Evolutionary conservation across 73 alveolate species (phyloP).

Genomic region (Paramecium caudatum): DNA sequence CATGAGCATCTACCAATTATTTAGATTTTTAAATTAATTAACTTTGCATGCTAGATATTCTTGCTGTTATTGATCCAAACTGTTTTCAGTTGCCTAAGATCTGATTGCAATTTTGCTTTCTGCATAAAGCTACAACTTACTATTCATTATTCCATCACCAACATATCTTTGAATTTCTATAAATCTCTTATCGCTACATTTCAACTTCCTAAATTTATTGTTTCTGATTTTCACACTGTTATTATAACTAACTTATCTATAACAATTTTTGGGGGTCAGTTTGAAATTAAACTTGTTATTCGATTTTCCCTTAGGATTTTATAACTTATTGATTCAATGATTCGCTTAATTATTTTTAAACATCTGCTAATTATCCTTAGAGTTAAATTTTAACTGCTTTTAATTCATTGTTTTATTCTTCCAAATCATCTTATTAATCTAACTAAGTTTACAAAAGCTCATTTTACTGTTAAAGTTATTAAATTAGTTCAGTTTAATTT

Average conservation of each 20-base stretch:
- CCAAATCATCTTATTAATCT: not conserved
- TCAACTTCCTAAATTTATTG: conserved; percentile 8
- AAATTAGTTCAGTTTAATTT: not conserved
- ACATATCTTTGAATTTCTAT: conserved; percentile 27
- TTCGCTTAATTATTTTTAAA: not conserved
- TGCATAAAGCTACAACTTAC: not conserved
- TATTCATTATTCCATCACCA: conserved; percentile 35
- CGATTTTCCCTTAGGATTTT: too few relatives aligned
- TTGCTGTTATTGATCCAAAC: not conserved
- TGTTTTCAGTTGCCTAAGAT: not conserved
- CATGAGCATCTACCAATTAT: not conserved
- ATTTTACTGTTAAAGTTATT: not conserved
- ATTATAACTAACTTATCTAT: conserved; percentile 1
- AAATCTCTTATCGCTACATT: conserved; percentile 21
- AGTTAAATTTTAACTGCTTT: not conserved
- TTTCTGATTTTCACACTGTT: not conserved
- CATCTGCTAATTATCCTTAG: not conserved
- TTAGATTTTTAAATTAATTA: not conserved
- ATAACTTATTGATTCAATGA: not conserved
- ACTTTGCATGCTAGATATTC: conserved; percentile 20
- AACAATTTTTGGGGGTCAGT: conserved; percentile 23
- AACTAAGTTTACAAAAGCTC: not conserved
- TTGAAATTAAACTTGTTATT: not conserved
- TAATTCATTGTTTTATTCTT: conserved; percentile 12
- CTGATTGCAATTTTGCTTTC: not conserved